Percentiles rank a stretch among this genome's conserved stretches.
Conservation (phyloP, 495 filamentous ascomycete genomes). For the Penicillium canescens region DNA sequence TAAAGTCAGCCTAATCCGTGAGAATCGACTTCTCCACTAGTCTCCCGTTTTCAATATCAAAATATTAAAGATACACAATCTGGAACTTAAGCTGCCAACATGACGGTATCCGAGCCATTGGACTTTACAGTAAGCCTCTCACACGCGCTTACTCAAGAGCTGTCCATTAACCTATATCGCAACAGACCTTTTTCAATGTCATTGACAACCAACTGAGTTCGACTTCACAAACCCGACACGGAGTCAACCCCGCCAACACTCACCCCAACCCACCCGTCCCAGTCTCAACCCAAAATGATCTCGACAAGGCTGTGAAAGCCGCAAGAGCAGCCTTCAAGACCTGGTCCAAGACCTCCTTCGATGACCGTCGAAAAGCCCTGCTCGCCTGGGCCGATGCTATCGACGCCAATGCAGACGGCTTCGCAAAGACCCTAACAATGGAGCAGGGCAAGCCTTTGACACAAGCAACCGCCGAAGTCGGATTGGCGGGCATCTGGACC, state of each 20-base stretch:
- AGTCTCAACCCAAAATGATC: slow-evolving; percentile 50
- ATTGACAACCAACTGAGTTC: slow-evolving; percentile 38
- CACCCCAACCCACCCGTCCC: slow-evolving; percentile 56
- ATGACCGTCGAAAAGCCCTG: slow-evolving; percentile 57
- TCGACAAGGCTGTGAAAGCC: slow-evolving; percentile 52
- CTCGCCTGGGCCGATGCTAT: slow-evolving; percentile 53
- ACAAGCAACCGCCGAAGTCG: slow-evolving; percentile 27
- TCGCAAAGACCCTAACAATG: slow-evolving; percentile 50
- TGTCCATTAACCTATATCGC: background rate
- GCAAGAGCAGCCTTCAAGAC: slow-evolving; percentile 49
- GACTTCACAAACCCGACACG: slow-evolving; percentile 28
- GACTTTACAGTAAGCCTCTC: slow-evolving; percentile 4
- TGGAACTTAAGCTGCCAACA: background rate
- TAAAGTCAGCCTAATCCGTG: too few species aligned
- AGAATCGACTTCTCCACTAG: too few species aligned
- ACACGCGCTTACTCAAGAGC: background rate
- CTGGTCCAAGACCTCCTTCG: slow-evolving; percentile 51
- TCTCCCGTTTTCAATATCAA: too few species aligned
- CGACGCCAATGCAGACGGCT: slow-evolving; percentile 39
- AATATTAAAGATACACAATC: too few species aligned
- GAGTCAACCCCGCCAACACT: slow-evolving; percentile 53
- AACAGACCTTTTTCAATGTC: slow-evolving; percentile 35
- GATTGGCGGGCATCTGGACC: slow-evolving; percentile 24
- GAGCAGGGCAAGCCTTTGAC: slow-evolving; percentile 59
- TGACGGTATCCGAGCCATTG: background rate